Percentiles rank a stretch among this genome's conserved stretches.
Evolutionary conservation across 2,329 filamentous ascomycete species (phyloP).

Genomic region (Sporothrix globosa): DNA sequence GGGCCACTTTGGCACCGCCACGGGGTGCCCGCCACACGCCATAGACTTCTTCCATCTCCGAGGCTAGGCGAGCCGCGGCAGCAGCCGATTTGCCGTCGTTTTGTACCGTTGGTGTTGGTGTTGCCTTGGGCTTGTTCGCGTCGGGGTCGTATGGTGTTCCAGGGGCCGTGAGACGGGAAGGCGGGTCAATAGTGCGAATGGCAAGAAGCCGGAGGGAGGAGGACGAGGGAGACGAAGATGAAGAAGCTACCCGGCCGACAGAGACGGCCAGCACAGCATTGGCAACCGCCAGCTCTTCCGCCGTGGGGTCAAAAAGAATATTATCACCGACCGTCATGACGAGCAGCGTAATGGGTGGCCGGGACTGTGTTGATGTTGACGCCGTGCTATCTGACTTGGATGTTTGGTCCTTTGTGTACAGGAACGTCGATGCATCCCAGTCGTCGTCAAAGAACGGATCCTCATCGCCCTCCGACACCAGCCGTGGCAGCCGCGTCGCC

Average conservation of each 20-base stretch:
- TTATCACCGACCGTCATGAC: constrained; percentile 85
- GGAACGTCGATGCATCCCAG: constrained; percentile 79
- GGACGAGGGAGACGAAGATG: constrained; percentile 35
- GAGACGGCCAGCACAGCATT: constrained; percentile 88
- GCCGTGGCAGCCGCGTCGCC: constrained; percentile 77
- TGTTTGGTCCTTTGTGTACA: constrained; percentile 64
- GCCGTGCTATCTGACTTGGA: neutral
- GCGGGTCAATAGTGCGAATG: constrained; percentile 73
- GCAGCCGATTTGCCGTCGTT: constrained; percentile 43
- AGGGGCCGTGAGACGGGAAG: constrained; percentile 71
- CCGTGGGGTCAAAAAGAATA: constrained; percentile 89
- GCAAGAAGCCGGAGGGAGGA: constrained; percentile 64
- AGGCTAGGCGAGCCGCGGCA: constrained; percentile 43
- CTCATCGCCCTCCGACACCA: constrained; percentile 89
- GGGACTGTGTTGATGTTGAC: constrained; percentile 41
- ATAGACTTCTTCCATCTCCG: constrained; percentile 61
- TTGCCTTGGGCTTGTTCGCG: constrained; percentile 53
- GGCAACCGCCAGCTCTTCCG: constrained; percentile 90
- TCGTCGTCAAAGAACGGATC: constrained; percentile 98
- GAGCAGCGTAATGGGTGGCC: constrained; percentile 86
- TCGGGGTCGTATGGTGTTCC: constrained; percentile 69
- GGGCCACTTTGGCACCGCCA: constrained; percentile 76
- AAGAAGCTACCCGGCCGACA: constrained; percentile 56
- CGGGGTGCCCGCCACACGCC: constrained; percentile 85
- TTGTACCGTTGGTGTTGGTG: constrained; percentile 34